Evolutionary conservation across 2,329 filamentous ascomycete genomes (phyloP).

Genomic region (Arthrobotrys iridis): DNA sequence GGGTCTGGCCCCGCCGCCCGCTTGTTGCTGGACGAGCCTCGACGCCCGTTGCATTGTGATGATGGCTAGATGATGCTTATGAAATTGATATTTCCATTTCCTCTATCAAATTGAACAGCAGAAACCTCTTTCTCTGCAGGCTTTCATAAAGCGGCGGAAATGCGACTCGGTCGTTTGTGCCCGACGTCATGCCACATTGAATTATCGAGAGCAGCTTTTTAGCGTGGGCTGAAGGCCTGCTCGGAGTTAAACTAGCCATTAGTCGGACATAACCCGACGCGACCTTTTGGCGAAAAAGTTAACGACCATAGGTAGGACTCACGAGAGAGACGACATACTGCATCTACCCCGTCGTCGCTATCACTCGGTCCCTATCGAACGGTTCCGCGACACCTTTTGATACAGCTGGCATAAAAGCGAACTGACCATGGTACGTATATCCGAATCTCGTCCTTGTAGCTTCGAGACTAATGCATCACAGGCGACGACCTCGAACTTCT

Average conservation of each 20-base stretch:
- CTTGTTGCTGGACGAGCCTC: slow-evolving; percentile 17
- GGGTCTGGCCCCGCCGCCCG: slow-evolving; percentile 10
- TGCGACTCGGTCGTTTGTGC: not conserved
- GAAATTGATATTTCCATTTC: slow-evolving; percentile 23
- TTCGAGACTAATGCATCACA: slow-evolving; percentile 61
- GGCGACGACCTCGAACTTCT: slow-evolving; percentile 98
- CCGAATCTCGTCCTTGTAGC: not conserved
- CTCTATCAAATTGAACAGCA: not conserved
- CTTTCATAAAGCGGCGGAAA: not conserved
- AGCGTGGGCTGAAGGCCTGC: slow-evolving; percentile 14
- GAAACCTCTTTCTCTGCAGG: not conserved
- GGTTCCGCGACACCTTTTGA: not conserved
- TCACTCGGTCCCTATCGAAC: slow-evolving; percentile 5
- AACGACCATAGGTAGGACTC: slow-evolving; percentile 12
- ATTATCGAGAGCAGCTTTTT: slow-evolving; percentile 15
- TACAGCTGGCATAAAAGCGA: not conserved
- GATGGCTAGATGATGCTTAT: slow-evolving; percentile 22
- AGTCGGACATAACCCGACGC: slow-evolving; percentile 40
- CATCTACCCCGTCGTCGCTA: slow-evolving; percentile 41
- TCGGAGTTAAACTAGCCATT: slow-evolving; percentile 14
- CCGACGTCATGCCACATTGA: slow-evolving; percentile 43
- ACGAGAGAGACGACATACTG: slow-evolving; percentile 26
- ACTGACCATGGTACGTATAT: slow-evolving; percentile 37
- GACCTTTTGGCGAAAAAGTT: slow-evolving; percentile 36
- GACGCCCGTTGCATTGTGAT: slow-evolving; percentile 41